A percentile compares a stretch with the other conserved stretches of the same genome.
These are phyloP conservation scores for Clarireedia homoeocarpa DNA, from an alignment of 2,329 filamentous ascomycete species.

Conservation along the genomic window DNA sequence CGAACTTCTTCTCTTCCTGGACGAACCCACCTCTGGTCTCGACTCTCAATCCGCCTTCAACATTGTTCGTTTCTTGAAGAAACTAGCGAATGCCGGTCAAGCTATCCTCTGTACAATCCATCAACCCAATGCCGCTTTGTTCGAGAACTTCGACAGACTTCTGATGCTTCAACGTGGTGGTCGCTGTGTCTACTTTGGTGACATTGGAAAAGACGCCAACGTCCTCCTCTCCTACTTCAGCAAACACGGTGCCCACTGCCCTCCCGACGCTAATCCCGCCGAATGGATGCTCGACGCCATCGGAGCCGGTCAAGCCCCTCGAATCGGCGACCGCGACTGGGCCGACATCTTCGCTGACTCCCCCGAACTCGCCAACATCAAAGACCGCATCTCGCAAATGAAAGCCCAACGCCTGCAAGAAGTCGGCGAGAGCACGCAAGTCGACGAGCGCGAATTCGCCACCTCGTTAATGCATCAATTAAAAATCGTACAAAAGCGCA, in stretches of 20 bases:
- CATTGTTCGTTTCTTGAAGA: conserved; percentile 51
- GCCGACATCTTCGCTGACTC: conserved; percentile 53
- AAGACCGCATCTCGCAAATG: conserved; percentile 47
- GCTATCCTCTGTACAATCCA: conserved; percentile 66
- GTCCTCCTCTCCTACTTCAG: conserved; percentile 43
- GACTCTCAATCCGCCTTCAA: conserved; percentile 53
- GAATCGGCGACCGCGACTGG: conserved; percentile 58
- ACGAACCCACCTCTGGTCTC: conserved; percentile 52
- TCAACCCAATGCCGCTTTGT: conserved; percentile 61
- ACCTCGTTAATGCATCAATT: conserved; percentile 75
- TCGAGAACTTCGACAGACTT: conserved; percentile 62
- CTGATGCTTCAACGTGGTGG: conserved; percentile 56
- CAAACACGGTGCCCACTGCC: conserved; percentile 42
- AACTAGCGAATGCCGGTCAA: conserved; percentile 53
- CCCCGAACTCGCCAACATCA: conserved; percentile 46
- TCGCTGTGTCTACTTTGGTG: conserved; percentile 58
- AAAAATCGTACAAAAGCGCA: conserved; percentile 63
- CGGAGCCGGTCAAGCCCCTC: conserved; percentile 51
- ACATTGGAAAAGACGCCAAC: conserved; percentile 55
- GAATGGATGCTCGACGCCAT: conserved; percentile 59
- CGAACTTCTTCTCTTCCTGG: conserved; percentile 50
- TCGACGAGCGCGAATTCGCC: conserved; percentile 66
- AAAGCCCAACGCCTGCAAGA: conserved; percentile 43
- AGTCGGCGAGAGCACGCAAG: conserved; percentile 30
- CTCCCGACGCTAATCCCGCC: conserved; percentile 45